Evolutionary conservation across 495 filamentous ascomycete species (phyloP), one percentile per base, ranked within the genome.

Genomic region (Eremomyces bilateralis): DNA sequence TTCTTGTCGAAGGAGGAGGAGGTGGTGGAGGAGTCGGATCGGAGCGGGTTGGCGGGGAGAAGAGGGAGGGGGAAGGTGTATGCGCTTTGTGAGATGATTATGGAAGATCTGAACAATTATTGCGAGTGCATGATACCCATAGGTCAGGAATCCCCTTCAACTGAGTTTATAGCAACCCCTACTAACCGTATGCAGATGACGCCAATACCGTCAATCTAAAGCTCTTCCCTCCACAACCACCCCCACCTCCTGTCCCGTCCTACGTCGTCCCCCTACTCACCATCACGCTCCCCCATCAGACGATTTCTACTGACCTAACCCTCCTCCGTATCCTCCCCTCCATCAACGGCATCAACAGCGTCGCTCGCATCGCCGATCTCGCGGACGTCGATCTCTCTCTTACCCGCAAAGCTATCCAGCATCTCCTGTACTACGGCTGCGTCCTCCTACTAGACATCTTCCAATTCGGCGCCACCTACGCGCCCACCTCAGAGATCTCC

Each of bases 71-170:
- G 22, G n/a, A 80, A 53, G 64, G 60, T 97, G 45, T 71, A 80
- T 50, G 76, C 71, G 25, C 55, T 97, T 20, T 72, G 91, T 42
- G 82, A 94, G 57, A 82, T 82, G 41, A 63, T 97, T 36, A 76
- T 91, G 58, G 80, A 92, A 57, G 84, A 95, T 46, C 53, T 97
- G 36, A 95, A 95, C 49, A 91, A 90, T 48, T 97, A 95, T 44
- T 80, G 76, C 45, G 88, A 97, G 58, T 91, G 81, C 67, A 84
- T 94, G 84, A 88, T 92, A 44, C 80, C 84, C 1, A 80, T 92
- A 45, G 75, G 76, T 81, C 55, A 21, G 63, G n/a, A n/a, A n/a
- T n/a, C n/a, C n/a, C 58, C 0, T 29, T 22, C 30, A 22, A 39
- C 27, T 33, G 12, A 29, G 12, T 18, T 16, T 29, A 20, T 19